phyloP scores from a whole-genome alignment of 257 asterid genomes.

The Linaria vulgaris region DNA sequence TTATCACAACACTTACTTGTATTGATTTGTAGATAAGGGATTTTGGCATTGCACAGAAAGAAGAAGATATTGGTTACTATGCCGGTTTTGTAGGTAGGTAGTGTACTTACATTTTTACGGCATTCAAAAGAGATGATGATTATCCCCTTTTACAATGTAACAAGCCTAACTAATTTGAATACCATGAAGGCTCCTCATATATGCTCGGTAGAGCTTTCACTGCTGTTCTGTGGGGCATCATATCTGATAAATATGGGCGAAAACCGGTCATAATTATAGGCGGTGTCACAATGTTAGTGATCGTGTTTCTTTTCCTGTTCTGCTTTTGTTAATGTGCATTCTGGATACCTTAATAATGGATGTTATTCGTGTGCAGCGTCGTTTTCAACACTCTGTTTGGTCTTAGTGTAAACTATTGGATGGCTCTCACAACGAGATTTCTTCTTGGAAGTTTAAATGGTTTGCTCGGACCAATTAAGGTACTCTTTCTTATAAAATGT shows the following conservation, averaged over 20 bases:
- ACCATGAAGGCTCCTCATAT: constrained; percentile 57
- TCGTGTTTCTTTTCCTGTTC: constrained; percentile 6
- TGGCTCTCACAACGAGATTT: constrained; percentile 74
- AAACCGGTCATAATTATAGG: constrained; percentile 74
- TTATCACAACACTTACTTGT: constrained; percentile 3
- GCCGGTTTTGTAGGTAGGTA: constrained; percentile 70
- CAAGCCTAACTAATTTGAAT: background rate
- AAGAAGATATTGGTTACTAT: constrained; percentile 73
- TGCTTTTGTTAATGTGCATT: background rate
- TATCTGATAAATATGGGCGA: constrained; percentile 74
- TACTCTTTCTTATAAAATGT: background rate
- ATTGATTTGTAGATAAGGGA: constrained; percentile 61
- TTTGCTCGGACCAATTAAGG: constrained; percentile 77
- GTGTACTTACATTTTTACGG: background rate
- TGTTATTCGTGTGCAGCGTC: constrained; percentile 46
- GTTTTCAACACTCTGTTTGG: constrained; percentile 82
- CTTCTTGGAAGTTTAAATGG: constrained; percentile 84
- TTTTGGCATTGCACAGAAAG: constrained; percentile 64
- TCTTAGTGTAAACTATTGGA: constrained; percentile 68
- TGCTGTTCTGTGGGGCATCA: constrained; percentile 62
- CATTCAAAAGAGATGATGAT: no score
- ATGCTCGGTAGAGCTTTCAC: constrained; percentile 81
- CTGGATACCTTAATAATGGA: constrained; percentile 3
- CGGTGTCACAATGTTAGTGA: constrained; percentile 53
- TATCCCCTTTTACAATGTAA: background rate